phyloP scores from a whole-genome alignment of 164 flowering plant species.

The Liriodendron chinense region DNA sequence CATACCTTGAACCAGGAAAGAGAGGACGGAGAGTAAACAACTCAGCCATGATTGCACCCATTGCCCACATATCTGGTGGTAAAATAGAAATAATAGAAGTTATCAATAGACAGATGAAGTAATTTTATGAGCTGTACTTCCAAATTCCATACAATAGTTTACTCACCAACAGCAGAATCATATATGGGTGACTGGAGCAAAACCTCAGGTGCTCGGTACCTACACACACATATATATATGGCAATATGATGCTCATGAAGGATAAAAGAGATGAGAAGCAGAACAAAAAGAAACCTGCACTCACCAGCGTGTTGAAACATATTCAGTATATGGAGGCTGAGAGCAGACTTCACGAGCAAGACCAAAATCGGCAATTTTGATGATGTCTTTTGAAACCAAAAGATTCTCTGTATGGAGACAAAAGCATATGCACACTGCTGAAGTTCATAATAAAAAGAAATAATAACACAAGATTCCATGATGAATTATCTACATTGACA shows the following conservation, averaged over 20 bases:
- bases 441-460: not conserved
- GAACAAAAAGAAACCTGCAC: not conserved
- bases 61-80: conserved; percentile 92
- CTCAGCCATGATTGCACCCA: conserved; percentile 99
- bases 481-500: too few relatives aligned
- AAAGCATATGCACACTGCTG: not conserved
- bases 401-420: conserved; percentile 54
- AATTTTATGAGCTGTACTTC: not conserved
- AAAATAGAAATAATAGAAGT: not conserved
- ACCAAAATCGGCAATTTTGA: conserved; percentile 96
- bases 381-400: conserved; percentile 62
- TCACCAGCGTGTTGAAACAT: conserved; percentile 83
- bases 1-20: conserved; percentile 84
- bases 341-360: conserved; percentile 92
- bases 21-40: conserved; percentile 84
- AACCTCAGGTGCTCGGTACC: conserved; percentile 99
- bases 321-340: conserved; percentile 83
- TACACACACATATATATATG: conserved; percentile 17
- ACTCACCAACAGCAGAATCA: conserved; percentile 86
- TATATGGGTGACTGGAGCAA: conserved; percentile 77
- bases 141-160: not conserved
- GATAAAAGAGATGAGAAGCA: not conserved
- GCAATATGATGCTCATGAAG: not conserved
- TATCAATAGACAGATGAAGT: not conserved
- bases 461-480: not conserved